A percentile compares a stretch with the other conserved stretches of the same genome.
Evolutionary conservation across 106 monocot species (phyloP).

Genomic region (Dioscorea alata): DNA sequence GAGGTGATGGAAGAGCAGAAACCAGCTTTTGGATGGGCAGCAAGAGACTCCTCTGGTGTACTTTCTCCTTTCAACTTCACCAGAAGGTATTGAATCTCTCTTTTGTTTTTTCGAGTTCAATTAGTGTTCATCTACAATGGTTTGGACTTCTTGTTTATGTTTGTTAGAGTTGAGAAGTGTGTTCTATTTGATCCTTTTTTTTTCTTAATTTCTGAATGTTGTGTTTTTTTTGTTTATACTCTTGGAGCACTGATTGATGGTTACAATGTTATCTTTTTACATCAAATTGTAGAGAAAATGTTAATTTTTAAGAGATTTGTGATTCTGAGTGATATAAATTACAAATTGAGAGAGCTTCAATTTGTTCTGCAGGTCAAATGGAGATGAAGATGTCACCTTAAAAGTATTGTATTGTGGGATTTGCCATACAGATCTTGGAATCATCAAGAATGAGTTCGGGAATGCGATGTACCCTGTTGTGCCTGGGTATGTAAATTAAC

Average conservation of each 20-base stretch:
- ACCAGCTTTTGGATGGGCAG: constrained; percentile 9
- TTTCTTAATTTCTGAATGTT: not conserved
- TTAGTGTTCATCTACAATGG: not conserved
- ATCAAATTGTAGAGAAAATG: not conserved
- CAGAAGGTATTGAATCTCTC: constrained; percentile 22
- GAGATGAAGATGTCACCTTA: constrained; percentile 21
- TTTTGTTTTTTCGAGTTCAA: not conserved
- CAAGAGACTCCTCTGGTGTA: constrained; percentile 17
- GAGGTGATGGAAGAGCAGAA: not conserved
- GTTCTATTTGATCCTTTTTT: not conserved
- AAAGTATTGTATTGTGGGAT: constrained; percentile 23
- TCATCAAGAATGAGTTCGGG: constrained; percentile 20
- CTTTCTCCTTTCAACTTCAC: constrained; percentile 31
- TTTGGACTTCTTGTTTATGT: not conserved
- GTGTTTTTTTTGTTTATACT: not conserved
- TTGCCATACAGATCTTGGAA: constrained; percentile 18
- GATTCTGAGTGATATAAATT: too few relatives aligned
- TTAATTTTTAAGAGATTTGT: too few relatives aligned
- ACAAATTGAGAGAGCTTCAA: not conserved
- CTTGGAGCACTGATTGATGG: not conserved
- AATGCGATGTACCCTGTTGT: constrained; percentile 17
- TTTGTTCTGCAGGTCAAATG: constrained; percentile 9
- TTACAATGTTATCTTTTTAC: not conserved
- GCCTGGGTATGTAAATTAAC: constrained; percentile 11
- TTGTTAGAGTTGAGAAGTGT: not conserved